Evolutionary conservation across 495 filamentous ascomycete species (phyloP).

Genomic region (Symbiotaphrina buchneri): DNA sequence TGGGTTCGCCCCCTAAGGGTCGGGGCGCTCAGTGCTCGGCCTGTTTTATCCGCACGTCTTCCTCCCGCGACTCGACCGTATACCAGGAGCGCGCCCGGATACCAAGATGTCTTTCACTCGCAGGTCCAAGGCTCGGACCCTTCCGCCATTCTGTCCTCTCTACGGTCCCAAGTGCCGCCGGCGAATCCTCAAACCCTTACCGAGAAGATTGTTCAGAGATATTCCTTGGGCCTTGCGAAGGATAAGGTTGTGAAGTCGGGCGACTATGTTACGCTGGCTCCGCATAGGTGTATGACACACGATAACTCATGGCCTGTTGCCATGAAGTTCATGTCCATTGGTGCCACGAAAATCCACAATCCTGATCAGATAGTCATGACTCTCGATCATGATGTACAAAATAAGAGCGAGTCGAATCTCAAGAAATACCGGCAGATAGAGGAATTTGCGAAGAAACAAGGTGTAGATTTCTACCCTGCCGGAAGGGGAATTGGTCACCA

Average conservation of each 20-base stretch:
- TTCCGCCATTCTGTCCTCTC: slow-evolving; percentile 12
- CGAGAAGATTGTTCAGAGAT: slow-evolving; percentile 76
- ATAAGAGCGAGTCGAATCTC: slow-evolving; percentile 60
- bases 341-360: slow-evolving; percentile 53
- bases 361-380: slow-evolving; percentile 68
- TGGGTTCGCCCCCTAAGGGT: too few species aligned
- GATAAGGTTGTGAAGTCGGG: slow-evolving; percentile 53
- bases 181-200: slow-evolving; percentile 53
- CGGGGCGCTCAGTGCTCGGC: too few species aligned
- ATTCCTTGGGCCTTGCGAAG: slow-evolving; percentile 44
- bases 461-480: slow-evolving; percentile 66
- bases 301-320: slow-evolving; percentile 84
- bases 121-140: slow-evolving; percentile 13
- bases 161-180: neutral
- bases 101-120: slow-evolving; percentile 19
- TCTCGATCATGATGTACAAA: slow-evolving; percentile 86
- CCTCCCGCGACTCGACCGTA: neutral
- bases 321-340: slow-evolving; percentile 71
- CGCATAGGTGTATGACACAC: slow-evolving; percentile 70
- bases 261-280: slow-evolving; percentile 64
- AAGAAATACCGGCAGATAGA: slow-evolving; percentile 76
- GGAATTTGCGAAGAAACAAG: slow-evolving; percentile 61
- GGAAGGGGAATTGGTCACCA: slow-evolving; percentile 76
- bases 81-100: neutral
- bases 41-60: too few species aligned